phyloP scores from a whole-genome alignment of 306 rosid species.

The Gillenia trifoliata region DNA sequence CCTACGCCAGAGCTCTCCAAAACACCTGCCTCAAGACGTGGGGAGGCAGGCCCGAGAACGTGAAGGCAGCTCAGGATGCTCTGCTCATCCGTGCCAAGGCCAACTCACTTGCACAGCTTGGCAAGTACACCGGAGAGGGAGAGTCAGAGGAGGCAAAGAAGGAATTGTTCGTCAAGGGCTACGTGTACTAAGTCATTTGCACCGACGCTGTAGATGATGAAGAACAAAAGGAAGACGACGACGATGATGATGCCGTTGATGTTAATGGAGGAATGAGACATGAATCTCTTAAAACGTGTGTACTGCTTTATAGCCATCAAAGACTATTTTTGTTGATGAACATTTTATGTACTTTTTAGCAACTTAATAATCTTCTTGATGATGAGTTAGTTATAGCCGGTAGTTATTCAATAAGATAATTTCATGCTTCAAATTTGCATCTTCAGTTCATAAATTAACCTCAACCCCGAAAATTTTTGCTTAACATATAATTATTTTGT shows the following conservation, averaged over 20 bases:
- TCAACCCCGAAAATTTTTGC: neutral
- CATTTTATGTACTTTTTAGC: conserved; percentile 39
- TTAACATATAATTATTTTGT: too few relatives aligned
- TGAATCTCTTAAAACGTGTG: conserved; percentile 32
- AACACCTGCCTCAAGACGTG: conserved; percentile 88
- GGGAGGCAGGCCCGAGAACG: conserved; percentile 87
- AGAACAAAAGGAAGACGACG: conserved; percentile 16
- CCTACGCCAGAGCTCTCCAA: conserved; percentile 95
- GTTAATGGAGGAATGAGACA: conserved; percentile 23
- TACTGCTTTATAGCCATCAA: conserved; percentile 46
- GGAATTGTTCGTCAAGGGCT: conserved; percentile 81
- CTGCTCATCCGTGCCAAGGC: conserved; percentile 77
- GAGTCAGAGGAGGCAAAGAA: conserved; percentile 86
- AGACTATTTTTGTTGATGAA: conserved; percentile 68
- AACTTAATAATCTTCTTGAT: conserved; percentile 41
- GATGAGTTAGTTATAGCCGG: conserved; percentile 42
- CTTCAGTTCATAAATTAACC: neutral
- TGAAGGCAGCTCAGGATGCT: conserved; percentile 78
- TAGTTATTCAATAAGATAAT: conserved; percentile 21
- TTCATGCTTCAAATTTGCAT: conserved; percentile 18
- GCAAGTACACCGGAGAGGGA: conserved; percentile 90
- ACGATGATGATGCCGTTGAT: neutral
- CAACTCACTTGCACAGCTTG: conserved; percentile 92
- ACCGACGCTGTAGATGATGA: conserved; percentile 13
- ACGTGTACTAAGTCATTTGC: conserved; percentile 51